These are phyloP conservation scores for Sequoiadendron giganteum DNA, from an alignment of 75 land plant genomes.

Conservation along the genomic window DNA sequence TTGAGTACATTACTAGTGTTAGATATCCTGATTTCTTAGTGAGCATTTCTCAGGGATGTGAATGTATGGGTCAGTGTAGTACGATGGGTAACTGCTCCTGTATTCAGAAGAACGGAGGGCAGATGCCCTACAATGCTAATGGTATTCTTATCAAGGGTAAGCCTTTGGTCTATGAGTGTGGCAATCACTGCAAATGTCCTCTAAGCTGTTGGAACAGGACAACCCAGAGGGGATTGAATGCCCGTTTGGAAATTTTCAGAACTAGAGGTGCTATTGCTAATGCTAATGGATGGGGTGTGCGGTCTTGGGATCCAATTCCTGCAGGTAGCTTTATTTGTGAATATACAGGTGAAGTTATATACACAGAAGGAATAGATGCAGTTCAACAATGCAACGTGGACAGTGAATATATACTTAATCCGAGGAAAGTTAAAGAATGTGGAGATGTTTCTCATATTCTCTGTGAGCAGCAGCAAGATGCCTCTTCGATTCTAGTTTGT, in stretches of 20 bases:
- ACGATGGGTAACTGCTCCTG: constrained; percentile 15
- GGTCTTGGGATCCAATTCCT: constrained; percentile 78
- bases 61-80: constrained; percentile 39
- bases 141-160: constrained; percentile 55
- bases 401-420: constrained; percentile 49
- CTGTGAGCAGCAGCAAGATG: constrained; percentile 19
- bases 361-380: constrained; percentile 29
- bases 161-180: constrained; percentile 73
- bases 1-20: constrained; percentile 43
- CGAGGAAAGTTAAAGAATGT: constrained; percentile 54
- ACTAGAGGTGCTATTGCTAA: constrained; percentile 19
- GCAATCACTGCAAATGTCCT: constrained; percentile 53
- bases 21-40: constrained; percentile 24
- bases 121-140: constrained; percentile 62
- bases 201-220: constrained; percentile 53
- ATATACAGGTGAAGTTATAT: constrained; percentile 58
- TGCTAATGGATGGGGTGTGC: constrained; percentile 83
- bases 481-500: constrained; percentile 21
- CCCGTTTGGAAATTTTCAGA: constrained; percentile 68
- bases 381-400: constrained; percentile 15
- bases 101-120: constrained; percentile 50
- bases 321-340: constrained; percentile 83
- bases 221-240: constrained; percentile 46
- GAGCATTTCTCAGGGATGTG: constrained; percentile 37
- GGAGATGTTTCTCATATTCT: constrained; percentile 42